Percentiles rank a stretch among this genome's conserved stretches.
phyloP scores from a whole-genome alignment of 208 protist species.

The Leishmania guyanensis region DNA sequence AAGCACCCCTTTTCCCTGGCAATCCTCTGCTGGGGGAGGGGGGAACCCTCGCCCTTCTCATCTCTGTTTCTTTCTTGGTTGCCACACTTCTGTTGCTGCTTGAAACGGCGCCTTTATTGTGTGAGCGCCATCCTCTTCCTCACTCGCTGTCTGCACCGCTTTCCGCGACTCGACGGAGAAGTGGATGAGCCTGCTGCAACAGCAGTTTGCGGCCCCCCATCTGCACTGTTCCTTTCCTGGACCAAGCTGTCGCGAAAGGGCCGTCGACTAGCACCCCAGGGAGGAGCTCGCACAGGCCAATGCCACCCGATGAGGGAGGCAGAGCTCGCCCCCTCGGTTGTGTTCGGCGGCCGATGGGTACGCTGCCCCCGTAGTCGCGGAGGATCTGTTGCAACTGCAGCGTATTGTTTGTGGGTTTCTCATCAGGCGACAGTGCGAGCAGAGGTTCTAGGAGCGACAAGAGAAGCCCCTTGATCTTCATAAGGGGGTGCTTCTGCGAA shows the following conservation, averaged over 20 bases:
- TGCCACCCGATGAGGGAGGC: background rate
- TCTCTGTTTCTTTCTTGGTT: background rate
- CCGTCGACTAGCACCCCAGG: background rate
- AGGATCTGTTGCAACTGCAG: conserved; percentile 14
- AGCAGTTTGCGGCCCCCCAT: conserved; percentile 5
- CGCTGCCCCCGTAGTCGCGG: background rate
- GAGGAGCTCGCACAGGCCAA: background rate
- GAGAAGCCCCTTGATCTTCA: conserved; percentile 26
- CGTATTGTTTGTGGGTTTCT: conserved; percentile 39
- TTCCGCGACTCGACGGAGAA: conserved; percentile 19
- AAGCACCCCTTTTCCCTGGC: background rate
- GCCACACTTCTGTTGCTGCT: background rate
- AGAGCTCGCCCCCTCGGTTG: background rate
- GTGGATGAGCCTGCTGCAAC: conserved; percentile 19
- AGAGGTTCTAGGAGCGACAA: conserved; percentile 6
- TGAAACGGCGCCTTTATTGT: background rate
- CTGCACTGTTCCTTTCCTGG: conserved; percentile 23
- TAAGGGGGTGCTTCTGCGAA: conserved; percentile 15
- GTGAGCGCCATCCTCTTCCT: background rate
- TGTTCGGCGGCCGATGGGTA: background rate
- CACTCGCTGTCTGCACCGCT: background rate
- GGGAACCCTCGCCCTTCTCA: background rate
- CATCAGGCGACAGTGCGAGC: conserved; percentile 12
- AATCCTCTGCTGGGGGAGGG: background rate
- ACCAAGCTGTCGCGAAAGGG: conserved; percentile 11